Evolutionary conservation across 192 early-diverging fungal genomes (phyloP).

Genomic region (Haplosporangium gracile): DNA sequence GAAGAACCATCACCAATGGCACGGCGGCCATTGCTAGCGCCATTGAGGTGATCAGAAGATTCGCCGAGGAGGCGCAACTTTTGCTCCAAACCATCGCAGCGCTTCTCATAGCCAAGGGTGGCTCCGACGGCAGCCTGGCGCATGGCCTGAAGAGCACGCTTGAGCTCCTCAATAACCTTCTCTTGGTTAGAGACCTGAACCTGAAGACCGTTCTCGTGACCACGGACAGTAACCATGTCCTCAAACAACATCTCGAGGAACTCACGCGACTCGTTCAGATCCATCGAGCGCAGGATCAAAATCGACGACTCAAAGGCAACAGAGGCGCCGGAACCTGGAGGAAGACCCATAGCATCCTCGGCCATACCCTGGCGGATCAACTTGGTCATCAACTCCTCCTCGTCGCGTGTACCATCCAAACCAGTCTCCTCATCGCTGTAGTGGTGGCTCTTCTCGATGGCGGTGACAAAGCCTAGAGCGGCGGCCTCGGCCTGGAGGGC

Average conservation of each 20-base stretch:
- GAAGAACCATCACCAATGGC: conserved; percentile 33
- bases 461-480: conserved; percentile 39
- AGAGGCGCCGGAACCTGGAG: conserved; percentile 59
- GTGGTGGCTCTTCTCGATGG: conserved; percentile 28
- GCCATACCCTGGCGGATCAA: conserved; percentile 48
- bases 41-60: conserved; percentile 19
- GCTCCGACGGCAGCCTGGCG: conserved; percentile 67
- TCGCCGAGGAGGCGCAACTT: conserved; percentile 42
- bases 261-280: conserved; percentile 62
- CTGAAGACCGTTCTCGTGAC: conserved; percentile 59
- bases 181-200: conserved; percentile 63
- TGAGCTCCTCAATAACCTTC: conserved; percentile 64
- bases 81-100: conserved; percentile 57
- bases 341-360: conserved; percentile 52
- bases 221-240: conserved; percentile 66
- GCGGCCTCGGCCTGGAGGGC: conserved; percentile 67
- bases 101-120: conserved; percentile 62
- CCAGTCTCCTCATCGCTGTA: conserved; percentile 14
- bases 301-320: conserved; percentile 65
- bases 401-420: conserved; percentile 27
- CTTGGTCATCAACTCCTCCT: conserved; percentile 50
- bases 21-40: background rate
- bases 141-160: conserved; percentile 70
- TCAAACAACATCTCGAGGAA: conserved; percentile 68
- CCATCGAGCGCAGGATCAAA: conserved; percentile 63